These are phyloP conservation scores for Trichoderma gamsii DNA, from an alignment of 495 filamentous ascomycete genomes.

Conservation along the genomic window DNA sequence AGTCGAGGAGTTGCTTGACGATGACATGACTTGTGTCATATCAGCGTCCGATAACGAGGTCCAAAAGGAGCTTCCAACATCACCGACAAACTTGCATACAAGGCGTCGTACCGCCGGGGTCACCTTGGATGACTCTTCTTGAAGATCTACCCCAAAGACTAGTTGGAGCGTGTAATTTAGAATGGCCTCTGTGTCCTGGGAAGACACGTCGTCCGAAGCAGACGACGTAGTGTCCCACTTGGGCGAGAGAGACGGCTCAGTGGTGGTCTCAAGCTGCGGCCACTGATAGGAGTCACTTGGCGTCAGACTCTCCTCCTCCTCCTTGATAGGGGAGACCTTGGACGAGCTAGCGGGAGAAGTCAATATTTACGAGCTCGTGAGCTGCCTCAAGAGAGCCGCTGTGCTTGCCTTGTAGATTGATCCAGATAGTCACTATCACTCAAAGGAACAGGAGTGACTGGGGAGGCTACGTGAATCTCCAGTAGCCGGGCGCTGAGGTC, in stretches of 20 bases:
- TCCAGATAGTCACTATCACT: background rate
- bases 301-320: background rate
- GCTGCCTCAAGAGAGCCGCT: background rate
- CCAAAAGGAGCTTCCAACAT: slow-evolving; percentile 5
- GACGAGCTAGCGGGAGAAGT: background rate
- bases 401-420: slow-evolving; percentile 9
- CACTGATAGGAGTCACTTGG: background rate
- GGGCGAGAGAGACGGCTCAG: background rate
- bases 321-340: slow-evolving; percentile 3
- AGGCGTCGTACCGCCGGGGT: background rate
- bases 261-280: background rate
- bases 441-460: background rate
- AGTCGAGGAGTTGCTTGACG: slow-evolving; percentile 5
- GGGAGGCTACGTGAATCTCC: slow-evolving; percentile 6
- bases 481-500: slow-evolving; percentile 8
- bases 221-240: slow-evolving; percentile 7
- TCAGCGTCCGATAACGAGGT: background rate
- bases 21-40: slow-evolving; percentile 12
- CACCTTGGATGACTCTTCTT: background rate
- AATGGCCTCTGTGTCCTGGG: slow-evolving; percentile 9
- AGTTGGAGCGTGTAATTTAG: slow-evolving; percentile 15
- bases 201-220: slow-evolving; percentile 11
- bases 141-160: slow-evolving; percentile 11
- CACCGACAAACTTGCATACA: slow-evolving; percentile 7
- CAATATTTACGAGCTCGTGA: slow-evolving; percentile 6